Conservation (phyloP, 345 rosid genomes). For the Salix purpurea region DNA sequence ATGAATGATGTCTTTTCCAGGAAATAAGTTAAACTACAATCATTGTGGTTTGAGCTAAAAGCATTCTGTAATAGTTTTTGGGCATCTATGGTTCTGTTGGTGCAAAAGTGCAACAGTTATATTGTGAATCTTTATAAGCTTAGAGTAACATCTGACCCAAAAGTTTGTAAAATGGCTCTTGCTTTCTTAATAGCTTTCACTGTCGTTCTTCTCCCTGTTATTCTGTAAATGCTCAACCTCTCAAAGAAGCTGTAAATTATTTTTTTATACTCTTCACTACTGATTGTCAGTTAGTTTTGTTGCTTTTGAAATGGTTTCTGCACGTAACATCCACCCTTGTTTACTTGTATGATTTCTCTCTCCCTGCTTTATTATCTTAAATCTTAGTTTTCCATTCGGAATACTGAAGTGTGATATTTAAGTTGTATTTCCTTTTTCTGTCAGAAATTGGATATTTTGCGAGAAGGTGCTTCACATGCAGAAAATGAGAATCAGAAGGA, state of each 20-base stretch:
- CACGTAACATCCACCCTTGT: neutral
- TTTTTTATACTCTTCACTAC: neutral
- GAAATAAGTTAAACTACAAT: neutral
- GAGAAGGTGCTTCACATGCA: constrained; percentile 48
- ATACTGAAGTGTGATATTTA: neutral
- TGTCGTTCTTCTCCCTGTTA: neutral
- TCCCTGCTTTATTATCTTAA: neutral
- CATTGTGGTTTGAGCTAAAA: neutral
- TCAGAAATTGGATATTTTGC: constrained; percentile 53
- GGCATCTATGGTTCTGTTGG: neutral
- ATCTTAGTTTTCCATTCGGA: neutral
- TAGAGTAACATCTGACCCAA: neutral
- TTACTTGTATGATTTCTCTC: neutral
- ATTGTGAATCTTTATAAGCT: neutral
- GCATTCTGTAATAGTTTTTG: neutral
- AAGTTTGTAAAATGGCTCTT: neutral
- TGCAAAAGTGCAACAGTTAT: neutral
- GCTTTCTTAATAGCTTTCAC: neutral
- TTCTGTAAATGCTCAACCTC: neutral
- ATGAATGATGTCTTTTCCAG: neutral
- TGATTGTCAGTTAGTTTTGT: neutral
- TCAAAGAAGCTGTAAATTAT: neutral
- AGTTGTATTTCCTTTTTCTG: constrained; percentile 10
- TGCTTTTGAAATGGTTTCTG: neutral
- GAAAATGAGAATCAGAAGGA: constrained; percentile 58